Conservation (phyloP, 2,329 filamentous ascomycete species). For the Arthrinium puccinioides region DNA sequence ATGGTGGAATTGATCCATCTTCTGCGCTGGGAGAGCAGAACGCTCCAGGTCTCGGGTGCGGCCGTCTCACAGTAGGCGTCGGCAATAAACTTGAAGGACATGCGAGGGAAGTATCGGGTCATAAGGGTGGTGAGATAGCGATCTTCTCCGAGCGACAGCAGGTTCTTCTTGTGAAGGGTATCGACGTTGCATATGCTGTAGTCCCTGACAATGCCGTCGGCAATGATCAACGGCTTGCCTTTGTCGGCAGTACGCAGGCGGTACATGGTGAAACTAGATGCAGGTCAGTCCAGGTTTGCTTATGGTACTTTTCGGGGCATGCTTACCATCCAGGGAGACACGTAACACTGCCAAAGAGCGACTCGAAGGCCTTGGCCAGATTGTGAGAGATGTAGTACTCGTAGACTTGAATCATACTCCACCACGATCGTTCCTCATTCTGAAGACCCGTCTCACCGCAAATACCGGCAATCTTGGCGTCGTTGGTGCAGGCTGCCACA, state of each 20-base stretch:
- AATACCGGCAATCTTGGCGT: slow-evolving; percentile 93
- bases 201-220: slow-evolving; percentile 78
- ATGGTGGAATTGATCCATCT: slow-evolving; percentile 99
- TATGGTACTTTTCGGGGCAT: no score
- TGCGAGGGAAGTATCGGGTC: slow-evolving; percentile 93
- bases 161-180: slow-evolving; percentile 85
- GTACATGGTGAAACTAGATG: slow-evolving; percentile 92
- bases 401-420: slow-evolving; percentile 99
- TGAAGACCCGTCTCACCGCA: slow-evolving; percentile 95
- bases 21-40: slow-evolving; percentile 93
- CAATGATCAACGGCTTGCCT: slow-evolving; percentile 89
- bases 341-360: slow-evolving; percentile 93
- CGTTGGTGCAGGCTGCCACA: slow-evolving; percentile 86
- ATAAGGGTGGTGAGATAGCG: slow-evolving; percentile 89
- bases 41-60: slow-evolving; percentile 88
- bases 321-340: slow-evolving; percentile 98
- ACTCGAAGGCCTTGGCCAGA: slow-evolving; percentile 93
- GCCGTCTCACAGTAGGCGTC: slow-evolving; percentile 92
- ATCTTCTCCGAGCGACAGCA: slow-evolving; percentile 74
- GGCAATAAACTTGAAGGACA: slow-evolving; percentile 93
- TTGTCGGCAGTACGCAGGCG: slow-evolving; percentile 89
- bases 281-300: no score
- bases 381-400: slow-evolving; percentile 99
- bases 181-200: slow-evolving; percentile 88
- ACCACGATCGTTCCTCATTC: slow-evolving; percentile 93